Percentiles rank a stretch among this genome's conserved stretches.
These are phyloP conservation scores for Saturnispora hagleri DNA, from an alignment of 805 yeast species.

Conservation along the genomic window DNA sequence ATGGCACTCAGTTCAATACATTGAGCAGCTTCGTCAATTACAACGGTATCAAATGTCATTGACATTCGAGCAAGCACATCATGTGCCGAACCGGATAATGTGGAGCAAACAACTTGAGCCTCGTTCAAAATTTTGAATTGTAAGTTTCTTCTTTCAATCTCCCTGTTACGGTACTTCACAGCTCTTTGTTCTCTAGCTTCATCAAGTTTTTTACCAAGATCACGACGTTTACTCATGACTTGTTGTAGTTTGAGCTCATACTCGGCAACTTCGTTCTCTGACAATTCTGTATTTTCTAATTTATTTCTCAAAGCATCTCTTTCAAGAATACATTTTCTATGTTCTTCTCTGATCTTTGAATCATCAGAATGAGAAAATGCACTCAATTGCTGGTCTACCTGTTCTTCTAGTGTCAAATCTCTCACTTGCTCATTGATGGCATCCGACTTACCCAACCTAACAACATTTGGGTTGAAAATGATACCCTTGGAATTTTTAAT, in stretches of 20 bases:
- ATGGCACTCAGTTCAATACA: conserved; percentile 88
- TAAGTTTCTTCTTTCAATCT: conserved; percentile 62
- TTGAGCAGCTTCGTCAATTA: conserved; percentile 96
- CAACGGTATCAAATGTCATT: conserved; percentile 77
- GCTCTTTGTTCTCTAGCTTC: conserved; percentile 67
- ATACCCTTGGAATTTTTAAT: conserved; percentile 48
- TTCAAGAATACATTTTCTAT: conserved; percentile 43
- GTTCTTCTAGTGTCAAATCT: conserved; percentile 77
- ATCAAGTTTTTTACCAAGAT: conserved; percentile 65
- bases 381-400: conserved; percentile 56
- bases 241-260: conserved; percentile 45
- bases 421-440: conserved; percentile 75
- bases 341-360: conserved; percentile 40
- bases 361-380: conserved; percentile 32
- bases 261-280: conserved; percentile 37
- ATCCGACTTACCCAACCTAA: conserved; percentile 85
- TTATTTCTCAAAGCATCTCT: conserved; percentile 45
- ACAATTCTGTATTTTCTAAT: conserved; percentile 18
- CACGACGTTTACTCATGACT: conserved; percentile 53
- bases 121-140: conserved; percentile 64
- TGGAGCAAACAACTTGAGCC: conserved; percentile 84
- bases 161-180: conserved; percentile 62
- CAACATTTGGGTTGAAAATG: conserved; percentile 52
- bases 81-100: conserved; percentile 91
- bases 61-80: conserved; percentile 69